Base-by-base conservation (phyloP, 1,139 yeast species). In the Diutina siamensis region DNA sequence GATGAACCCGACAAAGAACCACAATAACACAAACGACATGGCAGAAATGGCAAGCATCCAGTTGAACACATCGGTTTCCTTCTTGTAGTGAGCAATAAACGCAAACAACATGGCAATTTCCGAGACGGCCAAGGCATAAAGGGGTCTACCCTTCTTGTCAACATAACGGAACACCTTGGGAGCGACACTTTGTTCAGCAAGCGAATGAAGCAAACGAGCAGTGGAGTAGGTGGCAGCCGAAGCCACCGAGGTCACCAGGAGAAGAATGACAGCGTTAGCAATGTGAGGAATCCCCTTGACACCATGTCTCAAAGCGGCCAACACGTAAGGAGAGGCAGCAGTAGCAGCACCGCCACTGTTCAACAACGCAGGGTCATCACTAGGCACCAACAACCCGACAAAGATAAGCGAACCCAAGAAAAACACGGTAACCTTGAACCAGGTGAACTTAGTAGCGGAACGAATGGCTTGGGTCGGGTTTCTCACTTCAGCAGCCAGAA, bases 401-500 rank as follows among this genome's bases (percentile, higher is more conserved):
- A 68, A 58, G 17, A 62, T 54, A 51, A 69, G 64, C 51, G 74
- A 62, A 35, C 74, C 66, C 47, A 75, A 62, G 44, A 71, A 62
- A 36, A 69, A 61, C 46, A 68, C 48, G 15, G 67, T 50, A 44
- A 69, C 55, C 53, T 72, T 61, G 58, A 67, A 61, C 52, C 65
- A 62, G 45, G 64, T 52, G 44, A 72, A 57, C 47, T 64, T 68
- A 40, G 73, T 67, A 12, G 79, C 78, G 32, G 65, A 64, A 47
- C 68, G 69, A 22, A 73, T 64, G 40, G 73, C 67, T 35, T 53
- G 53, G 38, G 71, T 65, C 45, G 78, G 78, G 51, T 69, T 62
- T 51, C 63, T 52, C 20, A 73, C 68, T 57, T 75, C 80, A 18
- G 77, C 73, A 21, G 72, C 71, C 15, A 74, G 62, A 40, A 71